phyloP scores from a whole-genome alignment of 2,329 filamentous ascomycete species.

The Raffaelea arxii region DNA sequence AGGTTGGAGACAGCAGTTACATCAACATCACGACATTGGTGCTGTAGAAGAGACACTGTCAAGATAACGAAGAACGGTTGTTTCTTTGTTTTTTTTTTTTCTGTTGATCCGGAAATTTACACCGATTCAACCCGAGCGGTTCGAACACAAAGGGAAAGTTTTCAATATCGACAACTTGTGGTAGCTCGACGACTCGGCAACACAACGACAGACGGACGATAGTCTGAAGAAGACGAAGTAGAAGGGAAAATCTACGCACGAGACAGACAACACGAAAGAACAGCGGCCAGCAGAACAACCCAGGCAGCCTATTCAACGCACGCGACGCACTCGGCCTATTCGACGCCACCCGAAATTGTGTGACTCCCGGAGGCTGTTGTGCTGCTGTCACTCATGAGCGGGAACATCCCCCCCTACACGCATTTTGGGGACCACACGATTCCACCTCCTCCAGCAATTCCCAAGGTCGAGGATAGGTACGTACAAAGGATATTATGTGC shows the following conservation, averaged over 20 bases:
- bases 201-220: neutral
- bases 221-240: neutral
- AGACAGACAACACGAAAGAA: no score
- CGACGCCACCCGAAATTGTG: neutral
- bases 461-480: conserved; percentile 11
- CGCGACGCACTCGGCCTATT: neutral
- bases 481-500: neutral
- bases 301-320: neutral
- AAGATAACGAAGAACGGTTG: no score
- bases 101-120: no score
- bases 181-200: no score
- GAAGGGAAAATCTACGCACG: no score
- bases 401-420: conserved; percentile 9
- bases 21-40: no score
- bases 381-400: conserved; percentile 11
- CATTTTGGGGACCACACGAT: conserved; percentile 11
- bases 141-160: no score
- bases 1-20: no score
- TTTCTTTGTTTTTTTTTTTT: no score
- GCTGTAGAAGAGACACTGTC: no score
- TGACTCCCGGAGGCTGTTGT: conserved; percentile 3
- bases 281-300: neutral
- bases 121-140: no score
- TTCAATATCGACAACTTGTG: no score
- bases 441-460: conserved; percentile 4